A percentile compares a stretch with the other conserved stretches of the same genome.
These are phyloP conservation scores for Irpex sp. DNA, from an alignment of 1,284 basidiomycete genomes.

Conservation along the genomic window DNA sequence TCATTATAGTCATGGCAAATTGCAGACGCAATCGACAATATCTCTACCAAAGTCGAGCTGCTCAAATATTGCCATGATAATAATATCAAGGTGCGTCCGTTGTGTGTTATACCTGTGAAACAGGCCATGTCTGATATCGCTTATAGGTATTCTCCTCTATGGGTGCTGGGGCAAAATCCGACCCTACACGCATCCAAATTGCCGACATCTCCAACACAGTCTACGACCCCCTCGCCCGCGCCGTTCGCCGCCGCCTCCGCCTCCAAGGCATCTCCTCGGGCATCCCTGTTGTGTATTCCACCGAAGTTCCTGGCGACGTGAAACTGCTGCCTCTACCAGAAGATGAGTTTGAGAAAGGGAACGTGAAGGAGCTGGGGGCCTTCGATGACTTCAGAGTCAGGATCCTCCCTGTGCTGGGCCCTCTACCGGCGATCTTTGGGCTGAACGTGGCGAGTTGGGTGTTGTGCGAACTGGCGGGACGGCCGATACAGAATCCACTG, in stretches of 20 bases:
- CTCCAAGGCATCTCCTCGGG: constrained; percentile 75
- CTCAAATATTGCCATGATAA: constrained; percentile 86
- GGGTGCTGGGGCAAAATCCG: constrained; percentile 97
- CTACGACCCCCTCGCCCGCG: constrained; percentile 95
- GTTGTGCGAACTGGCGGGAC: constrained; percentile 85
- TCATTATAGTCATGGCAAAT: constrained; percentile 2
- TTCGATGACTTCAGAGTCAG: constrained; percentile 96
- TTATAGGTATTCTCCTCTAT: constrained; percentile 92
- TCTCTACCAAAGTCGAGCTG: constrained; percentile 93
- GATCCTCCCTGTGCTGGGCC: constrained; percentile 89
- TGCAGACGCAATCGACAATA: constrained; percentile 95
- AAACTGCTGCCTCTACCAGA: constrained; percentile 92
- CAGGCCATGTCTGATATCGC: constrained; percentile 10
- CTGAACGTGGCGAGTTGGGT: constrained; percentile 91
- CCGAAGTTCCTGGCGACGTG: constrained; percentile 91
- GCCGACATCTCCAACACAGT: constrained; percentile 93
- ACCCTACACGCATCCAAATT: constrained; percentile 96
- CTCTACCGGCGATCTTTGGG: constrained; percentile 90
- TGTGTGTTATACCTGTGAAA: background rate
- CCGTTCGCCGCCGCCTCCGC: constrained; percentile 87
- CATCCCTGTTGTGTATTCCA: constrained; percentile 96
- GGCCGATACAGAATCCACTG: constrained; percentile 84
- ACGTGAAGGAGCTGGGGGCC: constrained; percentile 91
- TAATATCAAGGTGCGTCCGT: constrained; percentile 69
- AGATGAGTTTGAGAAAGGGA: constrained; percentile 92